Base-by-base conservation (phyloP, 306 rosid genomes). In the Trifolium repens region DNA sequence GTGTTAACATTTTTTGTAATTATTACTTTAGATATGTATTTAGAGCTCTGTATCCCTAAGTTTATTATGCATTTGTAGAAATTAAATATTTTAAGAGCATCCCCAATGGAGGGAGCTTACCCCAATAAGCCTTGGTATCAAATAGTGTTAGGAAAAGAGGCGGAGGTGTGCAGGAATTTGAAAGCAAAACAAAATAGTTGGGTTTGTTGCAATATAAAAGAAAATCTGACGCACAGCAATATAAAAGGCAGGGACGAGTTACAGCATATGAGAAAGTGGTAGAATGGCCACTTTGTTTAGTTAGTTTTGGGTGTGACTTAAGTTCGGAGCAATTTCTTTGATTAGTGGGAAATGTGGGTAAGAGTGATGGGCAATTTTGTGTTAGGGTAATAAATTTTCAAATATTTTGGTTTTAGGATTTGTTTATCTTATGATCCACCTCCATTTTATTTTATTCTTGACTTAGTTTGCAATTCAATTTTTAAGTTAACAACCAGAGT, bases 51-150 rank as follows among this genome's bases (percentile, higher is more conserved):
- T 44, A 44, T 54, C 30, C 60, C 13, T 10, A 32, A 55, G 54
- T 66, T 80, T 24, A 73, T 68, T 52, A 22, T 64, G 64, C 69
- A 53, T 58, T 15, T 50, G 24, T 60, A 60, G 8, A 60, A 53
- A 27, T 58, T 77, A 40, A 58, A 72, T 26, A n/a, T 34, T 34
- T 26, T 26, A 58, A 58, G 64, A 58, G 64, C 37, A 58, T 58
- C 64, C 63, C 35, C 35, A 24, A 24, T 24, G 35, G 15, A 5
- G n/a, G 63, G 62, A 24, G 62, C 62, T 58, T 24, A 58, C 9
- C 22, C 22, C 9, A 5, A 7, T 50, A 15, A 15, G 9, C 57
- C 57, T 50, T 50, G 24, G 57, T n/a, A 7, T 50, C 24, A n/a
- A 50, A 7, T n/a, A 50, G 3, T 50, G 57, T n/a, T n/a, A n/a